Percentiles rank a stretch among this genome's conserved stretches.
Conservation (phyloP, 169 alveolate species). For the Perkinsus chesapeaki region DNA sequence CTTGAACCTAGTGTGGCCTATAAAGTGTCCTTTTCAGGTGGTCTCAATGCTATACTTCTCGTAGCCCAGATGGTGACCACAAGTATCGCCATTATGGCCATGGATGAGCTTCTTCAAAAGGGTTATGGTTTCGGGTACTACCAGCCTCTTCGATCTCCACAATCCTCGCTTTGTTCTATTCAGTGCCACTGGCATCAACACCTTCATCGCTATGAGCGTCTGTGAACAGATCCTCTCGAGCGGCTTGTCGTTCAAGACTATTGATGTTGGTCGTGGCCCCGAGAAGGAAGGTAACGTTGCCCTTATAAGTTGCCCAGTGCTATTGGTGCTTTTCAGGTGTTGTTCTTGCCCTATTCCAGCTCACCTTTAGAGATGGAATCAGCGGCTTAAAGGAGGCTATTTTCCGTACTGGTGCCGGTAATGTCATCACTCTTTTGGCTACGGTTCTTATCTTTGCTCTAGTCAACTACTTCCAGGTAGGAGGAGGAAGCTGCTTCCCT, state of each 20-base stretch:
- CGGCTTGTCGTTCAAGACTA: not conserved
- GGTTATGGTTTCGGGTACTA: not conserved
- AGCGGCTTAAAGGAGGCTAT: not conserved
- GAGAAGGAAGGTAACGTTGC: not conserved
- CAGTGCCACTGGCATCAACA: not conserved
- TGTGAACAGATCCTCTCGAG: not conserved
- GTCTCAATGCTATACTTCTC: not conserved
- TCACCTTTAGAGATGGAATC: not conserved
- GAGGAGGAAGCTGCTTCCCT: not conserved
- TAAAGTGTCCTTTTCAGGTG: not conserved
- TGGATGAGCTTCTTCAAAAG: not conserved
- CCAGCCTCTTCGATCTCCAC: not conserved
- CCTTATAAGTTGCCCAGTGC: too few relatives aligned
- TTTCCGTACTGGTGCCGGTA: not conserved
- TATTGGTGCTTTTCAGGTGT: not conserved
- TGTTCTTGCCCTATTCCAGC: not conserved
- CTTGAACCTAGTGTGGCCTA: not conserved
- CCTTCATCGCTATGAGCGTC: not conserved
- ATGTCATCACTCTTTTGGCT: not conserved
- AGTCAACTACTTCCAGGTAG: not conserved
- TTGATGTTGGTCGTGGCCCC: slow-evolving; percentile 1
- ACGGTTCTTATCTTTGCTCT: not conserved
- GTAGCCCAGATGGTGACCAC: not conserved
- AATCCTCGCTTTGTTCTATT: not conserved
- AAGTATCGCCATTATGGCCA: not conserved